A percentile compares a stretch with the other conserved stretches of the same genome.
Evolutionary conservation across 148 eudicot genomes (phyloP).

Genomic region (Fallopia convolvulus): DNA sequence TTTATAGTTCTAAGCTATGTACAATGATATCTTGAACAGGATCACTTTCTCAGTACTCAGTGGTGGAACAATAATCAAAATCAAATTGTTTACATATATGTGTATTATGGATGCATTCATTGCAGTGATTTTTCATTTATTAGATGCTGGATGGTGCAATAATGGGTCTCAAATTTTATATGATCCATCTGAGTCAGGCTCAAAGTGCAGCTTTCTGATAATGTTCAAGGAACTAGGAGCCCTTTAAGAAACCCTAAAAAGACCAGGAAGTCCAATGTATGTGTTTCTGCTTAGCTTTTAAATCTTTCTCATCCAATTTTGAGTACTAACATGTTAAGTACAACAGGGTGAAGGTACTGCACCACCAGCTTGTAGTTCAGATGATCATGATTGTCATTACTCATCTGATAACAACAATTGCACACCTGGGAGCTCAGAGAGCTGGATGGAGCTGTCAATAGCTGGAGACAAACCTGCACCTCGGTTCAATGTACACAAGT

Average conservation of each 20-base stretch:
- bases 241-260: conserved; percentile 69
- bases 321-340: background rate
- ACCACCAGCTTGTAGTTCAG: conserved; percentile 23
- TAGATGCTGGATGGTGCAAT: background rate
- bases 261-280: conserved; percentile 41
- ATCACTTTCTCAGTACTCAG: conserved; percentile 1
- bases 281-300: background rate
- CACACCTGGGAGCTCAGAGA: conserved; percentile 60
- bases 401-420: conserved; percentile 53
- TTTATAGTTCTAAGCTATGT: background rate
- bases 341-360: conserved; percentile 1
- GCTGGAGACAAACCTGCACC: conserved; percentile 92
- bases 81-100: background rate
- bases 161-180: background rate
- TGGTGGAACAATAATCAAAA: background rate
- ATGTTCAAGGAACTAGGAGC: conserved; percentile 71
- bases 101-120: background rate
- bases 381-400: conserved; percentile 38
- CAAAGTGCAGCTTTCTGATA: conserved; percentile 85
- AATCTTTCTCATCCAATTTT: background rate
- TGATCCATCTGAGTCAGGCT: conserved; percentile 33
- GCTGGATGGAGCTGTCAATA: conserved; percentile 79
- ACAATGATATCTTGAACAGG: background rate
- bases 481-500: conserved; percentile 58
- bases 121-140: background rate